Evolutionary conservation across 805 yeast species (phyloP).

Genomic region (Nakazawaea anatomiae): DNA sequence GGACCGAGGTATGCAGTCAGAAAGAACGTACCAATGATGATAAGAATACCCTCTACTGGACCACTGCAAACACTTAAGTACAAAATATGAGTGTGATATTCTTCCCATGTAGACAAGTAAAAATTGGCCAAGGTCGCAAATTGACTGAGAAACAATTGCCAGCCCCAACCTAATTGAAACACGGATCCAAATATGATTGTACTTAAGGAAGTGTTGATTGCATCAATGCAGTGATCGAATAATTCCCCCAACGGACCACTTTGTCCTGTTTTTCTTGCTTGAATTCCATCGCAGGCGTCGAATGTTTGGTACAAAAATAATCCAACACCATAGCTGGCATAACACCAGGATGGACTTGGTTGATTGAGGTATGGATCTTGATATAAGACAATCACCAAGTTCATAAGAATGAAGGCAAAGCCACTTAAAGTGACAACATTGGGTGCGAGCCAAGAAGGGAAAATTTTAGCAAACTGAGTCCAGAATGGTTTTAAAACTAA

Average conservation of each 20-base stretch:
- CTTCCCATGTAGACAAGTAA: conserved; percentile 93
- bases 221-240: conserved; percentile 82
- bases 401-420: conserved; percentile 59
- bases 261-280: conserved; percentile 93
- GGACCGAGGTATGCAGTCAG: conserved; percentile 70
- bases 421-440: conserved; percentile 84
- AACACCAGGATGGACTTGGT: conserved; percentile 72
- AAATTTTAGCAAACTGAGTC: conserved; percentile 61
- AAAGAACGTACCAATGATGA: conserved; percentile 48
- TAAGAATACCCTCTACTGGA: conserved; percentile 89
- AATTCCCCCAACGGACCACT: conserved; percentile 92
- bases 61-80: conserved; percentile 80
- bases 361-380: conserved; percentile 61
- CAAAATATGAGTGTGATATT: conserved; percentile 80
- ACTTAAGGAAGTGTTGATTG: conserved; percentile 68
- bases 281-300: conserved; percentile 95
- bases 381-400: conserved; percentile 59
- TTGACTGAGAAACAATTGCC: conserved; percentile 55
- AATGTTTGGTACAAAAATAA: conserved; percentile 89
- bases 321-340: conserved; percentile 72
- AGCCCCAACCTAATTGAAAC: conserved; percentile 69
- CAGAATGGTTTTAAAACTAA: conserved; percentile 80
- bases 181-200: conserved; percentile 69
- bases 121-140: conserved; percentile 76
- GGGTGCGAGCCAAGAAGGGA: conserved; percentile 90